phyloP scores from a whole-genome alignment of 176 grass and related monocot genomes.

The Coix lacrymajobi region DNA sequence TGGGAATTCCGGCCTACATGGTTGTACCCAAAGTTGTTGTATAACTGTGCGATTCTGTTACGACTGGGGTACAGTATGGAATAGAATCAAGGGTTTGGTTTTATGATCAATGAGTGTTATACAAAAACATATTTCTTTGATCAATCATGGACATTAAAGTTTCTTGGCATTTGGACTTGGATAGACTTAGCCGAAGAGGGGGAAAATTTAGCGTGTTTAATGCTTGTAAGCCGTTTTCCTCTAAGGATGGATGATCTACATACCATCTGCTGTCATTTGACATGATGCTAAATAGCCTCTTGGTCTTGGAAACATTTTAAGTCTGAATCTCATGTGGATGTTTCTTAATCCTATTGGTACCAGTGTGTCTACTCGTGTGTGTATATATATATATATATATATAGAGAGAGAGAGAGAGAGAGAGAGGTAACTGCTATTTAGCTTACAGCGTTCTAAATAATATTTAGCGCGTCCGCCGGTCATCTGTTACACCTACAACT shows the following conservation, averaged over 20 bases:
- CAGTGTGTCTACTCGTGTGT: too few relatives aligned
- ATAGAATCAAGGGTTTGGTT: slow-evolving; percentile 1
- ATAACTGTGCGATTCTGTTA: not conserved
- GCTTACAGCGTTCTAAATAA: too few relatives aligned
- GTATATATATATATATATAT: too few relatives aligned
- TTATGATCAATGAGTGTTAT: slow-evolving; percentile 3
- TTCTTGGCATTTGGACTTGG: not conserved
- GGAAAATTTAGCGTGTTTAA: not conserved
- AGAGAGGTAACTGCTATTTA: too few relatives aligned
- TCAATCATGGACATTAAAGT: slow-evolving; percentile 4
- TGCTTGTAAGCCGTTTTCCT: not conserved
- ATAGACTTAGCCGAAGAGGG: not conserved
- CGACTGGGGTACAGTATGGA: not conserved
- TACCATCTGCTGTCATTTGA: not conserved
- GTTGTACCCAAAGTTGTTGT: slow-evolving; percentile 1
- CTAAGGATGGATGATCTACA: not conserved
- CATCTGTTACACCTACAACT: too few relatives aligned
- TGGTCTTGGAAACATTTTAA: not conserved
- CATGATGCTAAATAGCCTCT: not conserved
- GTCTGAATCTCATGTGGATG: slow-evolving; percentile 3
- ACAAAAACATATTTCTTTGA: not conserved
- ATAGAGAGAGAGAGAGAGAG: too few relatives aligned
- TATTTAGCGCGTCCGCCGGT: too few relatives aligned
- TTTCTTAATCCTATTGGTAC: not conserved
- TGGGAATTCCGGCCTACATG: not conserved